Conservation (phyloP, 2,329 filamentous ascomycete genomes). For the Chalaropsis ovoidea region DNA sequence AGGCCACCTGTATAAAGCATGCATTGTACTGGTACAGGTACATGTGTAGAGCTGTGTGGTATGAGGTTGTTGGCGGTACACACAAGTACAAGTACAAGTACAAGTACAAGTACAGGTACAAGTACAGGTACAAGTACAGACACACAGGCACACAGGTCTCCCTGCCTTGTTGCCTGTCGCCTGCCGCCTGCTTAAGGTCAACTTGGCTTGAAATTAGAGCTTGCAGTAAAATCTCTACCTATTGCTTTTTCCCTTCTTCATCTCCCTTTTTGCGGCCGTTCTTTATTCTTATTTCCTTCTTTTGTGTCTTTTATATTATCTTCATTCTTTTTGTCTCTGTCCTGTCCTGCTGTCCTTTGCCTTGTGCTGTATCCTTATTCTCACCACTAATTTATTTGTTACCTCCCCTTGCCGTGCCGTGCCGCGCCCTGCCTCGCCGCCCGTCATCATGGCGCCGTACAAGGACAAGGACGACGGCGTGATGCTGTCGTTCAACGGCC, state of each 20-base stretch:
- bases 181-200: background rate
- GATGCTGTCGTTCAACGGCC: slow-evolving; percentile 61
- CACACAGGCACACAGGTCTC: too few species aligned
- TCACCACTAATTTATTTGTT: slow-evolving; percentile 1
- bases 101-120: background rate
- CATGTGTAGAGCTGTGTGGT: background rate
- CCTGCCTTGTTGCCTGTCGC: too few species aligned
- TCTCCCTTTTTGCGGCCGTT: slow-evolving; percentile 14
- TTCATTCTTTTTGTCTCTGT: background rate
- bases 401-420: background rate
- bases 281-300: slow-evolving; percentile 21
- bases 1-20: too few species aligned
- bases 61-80: background rate
- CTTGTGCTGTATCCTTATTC: background rate
- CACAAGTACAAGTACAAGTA: background rate
- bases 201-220: slow-evolving; percentile 9
- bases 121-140: background rate
- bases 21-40: too few species aligned
- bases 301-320: slow-evolving; percentile 18
- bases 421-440: background rate
- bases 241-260: background rate
- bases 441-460: slow-evolving; percentile 41
- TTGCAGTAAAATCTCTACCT: background rate
- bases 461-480: slow-evolving; percentile 56
- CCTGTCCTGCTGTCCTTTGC: background rate